A percentile compares a stretch with the other conserved stretches of the same genome.
phyloP scores from a whole-genome alignment of 202 grass and related monocot species.

The Bolboschoenoplectus hybrid region DNA sequence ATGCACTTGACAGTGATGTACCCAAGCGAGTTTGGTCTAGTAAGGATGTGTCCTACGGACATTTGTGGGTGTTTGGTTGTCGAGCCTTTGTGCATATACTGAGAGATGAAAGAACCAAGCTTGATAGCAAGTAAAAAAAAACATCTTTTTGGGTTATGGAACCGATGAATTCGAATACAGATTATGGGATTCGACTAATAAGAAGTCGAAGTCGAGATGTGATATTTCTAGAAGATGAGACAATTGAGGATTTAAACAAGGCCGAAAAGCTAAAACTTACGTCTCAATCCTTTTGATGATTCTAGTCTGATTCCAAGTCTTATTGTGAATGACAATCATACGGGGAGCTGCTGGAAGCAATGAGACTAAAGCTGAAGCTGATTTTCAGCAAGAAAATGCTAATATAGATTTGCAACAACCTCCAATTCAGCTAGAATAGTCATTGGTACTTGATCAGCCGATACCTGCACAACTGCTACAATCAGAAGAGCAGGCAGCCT shows the following conservation, averaged over 20 bases:
- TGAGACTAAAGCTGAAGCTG: not conserved
- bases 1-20: not conserved
- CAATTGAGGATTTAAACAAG: not conserved
- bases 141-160: not conserved
- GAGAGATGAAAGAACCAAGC: conserved; percentile 16
- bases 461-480: too few relatives aligned
- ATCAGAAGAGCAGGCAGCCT: too few relatives aligned
- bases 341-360: not conserved
- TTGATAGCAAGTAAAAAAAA: not conserved
- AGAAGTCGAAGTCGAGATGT: not conserved
- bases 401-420: not conserved
- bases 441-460: not conserved
- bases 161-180: not conserved
- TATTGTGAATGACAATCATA: not conserved
- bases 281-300: not conserved
- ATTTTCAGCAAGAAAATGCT: not conserved
- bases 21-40: not conserved
- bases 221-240: not conserved
- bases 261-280: not conserved
- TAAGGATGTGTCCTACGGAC: not conserved
- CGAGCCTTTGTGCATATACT: not conserved
- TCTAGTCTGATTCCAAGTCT: not conserved
- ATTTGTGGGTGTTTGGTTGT: conserved; percentile 20
- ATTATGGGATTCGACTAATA: not conserved
- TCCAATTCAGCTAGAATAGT: not conserved